phyloP scores from a whole-genome alignment of 78 protist genomes.

The Cavenderia fasciculata region DNA sequence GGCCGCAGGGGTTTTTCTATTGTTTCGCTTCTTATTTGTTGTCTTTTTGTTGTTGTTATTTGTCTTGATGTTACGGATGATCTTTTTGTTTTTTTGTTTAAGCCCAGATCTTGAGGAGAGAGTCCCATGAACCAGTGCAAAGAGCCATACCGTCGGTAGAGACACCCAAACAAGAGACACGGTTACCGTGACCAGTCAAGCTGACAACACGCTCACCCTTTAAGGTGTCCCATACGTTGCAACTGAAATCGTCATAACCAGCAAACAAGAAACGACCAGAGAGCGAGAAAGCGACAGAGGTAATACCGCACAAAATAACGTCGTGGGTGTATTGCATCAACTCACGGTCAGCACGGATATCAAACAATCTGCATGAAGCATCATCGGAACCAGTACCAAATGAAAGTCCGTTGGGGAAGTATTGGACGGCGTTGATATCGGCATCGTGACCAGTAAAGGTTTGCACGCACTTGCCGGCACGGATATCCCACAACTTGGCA shows the following conservation, averaged over 20 bases:
- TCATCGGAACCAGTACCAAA: conserved; percentile 98
- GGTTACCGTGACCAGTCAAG: conserved; percentile 94
- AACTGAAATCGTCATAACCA: conserved; percentile 90
- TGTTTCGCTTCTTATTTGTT: too few relatives aligned
- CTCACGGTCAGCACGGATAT: conserved; percentile 96
- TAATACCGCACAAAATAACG: conserved; percentile 91
- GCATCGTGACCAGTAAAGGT: conserved; percentile 96
- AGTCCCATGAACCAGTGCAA: conserved; percentile 98
- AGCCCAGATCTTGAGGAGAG: conserved; percentile 70
- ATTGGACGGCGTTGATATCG: conserved; percentile 96
- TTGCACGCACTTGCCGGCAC: conserved; percentile 89
- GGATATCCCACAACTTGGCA: conserved; percentile 95
- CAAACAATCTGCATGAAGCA: conserved; percentile 95
- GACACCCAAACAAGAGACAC: conserved; percentile 97
- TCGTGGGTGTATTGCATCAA: conserved; percentile 89
- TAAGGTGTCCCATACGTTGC: conserved; percentile 97
- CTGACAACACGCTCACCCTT: conserved; percentile 86
- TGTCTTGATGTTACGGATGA: neutral
- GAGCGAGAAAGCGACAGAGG: conserved; percentile 92
- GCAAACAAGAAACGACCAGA: conserved; percentile 85
- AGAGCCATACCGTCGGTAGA: conserved; percentile 95
- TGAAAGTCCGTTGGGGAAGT: conserved; percentile 87
- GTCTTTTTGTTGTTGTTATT: neutral
- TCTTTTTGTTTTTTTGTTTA: too few relatives aligned
- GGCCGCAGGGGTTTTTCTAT: too few relatives aligned